Base-by-base conservation (phyloP, 768 basidiomycete genomes). In the Coprinopsis sp. region DNA sequence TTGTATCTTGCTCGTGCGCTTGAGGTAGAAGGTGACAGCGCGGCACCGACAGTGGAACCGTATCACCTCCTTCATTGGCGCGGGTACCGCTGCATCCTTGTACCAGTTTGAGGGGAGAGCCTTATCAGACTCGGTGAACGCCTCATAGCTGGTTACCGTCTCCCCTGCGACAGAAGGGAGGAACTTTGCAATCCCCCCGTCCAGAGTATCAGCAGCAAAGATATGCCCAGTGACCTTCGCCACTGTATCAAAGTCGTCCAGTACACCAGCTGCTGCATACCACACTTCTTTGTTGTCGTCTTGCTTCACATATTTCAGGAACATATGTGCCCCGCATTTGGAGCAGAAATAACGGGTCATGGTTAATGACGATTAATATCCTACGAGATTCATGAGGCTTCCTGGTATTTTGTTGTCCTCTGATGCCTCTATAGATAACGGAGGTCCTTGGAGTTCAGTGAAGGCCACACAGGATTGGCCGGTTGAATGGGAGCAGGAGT, bases 401-500 rank as follows among this genome's bases (percentile, higher is more conserved):
- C 46, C 58, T 21, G 52, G 51, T 14, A 33, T 51, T 16, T 44
- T 44, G 11, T 49, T 40, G 13, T 47, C 51, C 6, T 30, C 33
- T 5, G 47, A 34, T 6, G 46, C 39, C 16, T 50, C 49, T 2
- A 23, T 30, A 2, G 51, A 29, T 8, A 57, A 37, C 10, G 53
- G 56, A 12, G 22, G 12, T 4, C 47, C 47, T 23, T 33, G 39
- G 29, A 64, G 47, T 4, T n/a, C 19, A 21, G 49, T 55, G 28
- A 48, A 37, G 14, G 54, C 50, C 3, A 52, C 50, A 24, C 50
- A 47, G 19, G 63, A 46, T 37, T 57, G 53, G 12, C 65, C 65
- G 3, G 57, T 62, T 23, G 40, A 53, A 33, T 64, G 65, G 6
- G 63, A 50, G 48, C 65, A 66, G 23, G 53, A 37, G 37, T 54